Evolutionary conservation across 352 stramenopile genomes (phyloP).

Genomic region (Phytophthora aleatoria): DNA sequence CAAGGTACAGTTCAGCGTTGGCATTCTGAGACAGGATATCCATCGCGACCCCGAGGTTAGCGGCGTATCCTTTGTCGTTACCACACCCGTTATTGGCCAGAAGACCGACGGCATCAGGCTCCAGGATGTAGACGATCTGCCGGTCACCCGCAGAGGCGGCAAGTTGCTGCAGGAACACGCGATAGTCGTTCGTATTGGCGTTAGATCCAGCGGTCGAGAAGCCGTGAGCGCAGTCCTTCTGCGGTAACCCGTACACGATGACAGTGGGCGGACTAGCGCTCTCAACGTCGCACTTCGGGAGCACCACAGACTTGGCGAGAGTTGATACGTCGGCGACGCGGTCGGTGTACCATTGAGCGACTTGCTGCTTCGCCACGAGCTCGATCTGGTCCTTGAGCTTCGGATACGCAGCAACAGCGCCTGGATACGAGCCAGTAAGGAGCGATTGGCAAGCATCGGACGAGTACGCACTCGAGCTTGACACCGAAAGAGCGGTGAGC

Average conservation of each 20-base stretch:
- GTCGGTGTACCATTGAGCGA: slow-evolving; percentile 65
- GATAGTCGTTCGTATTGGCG: slow-evolving; percentile 41
- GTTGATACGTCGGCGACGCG: slow-evolving; percentile 29
- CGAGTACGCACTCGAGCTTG: not conserved
- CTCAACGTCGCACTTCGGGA: slow-evolving; percentile 16
- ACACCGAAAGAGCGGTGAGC: slow-evolving; percentile 7
- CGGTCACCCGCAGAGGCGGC: slow-evolving; percentile 33
- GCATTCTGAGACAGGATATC: slow-evolving; percentile 48
- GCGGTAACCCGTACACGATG: slow-evolving; percentile 63
- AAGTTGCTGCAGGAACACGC: slow-evolving; percentile 46
- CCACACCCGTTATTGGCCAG: slow-evolving; percentile 46
- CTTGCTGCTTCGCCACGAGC: slow-evolving; percentile 33
- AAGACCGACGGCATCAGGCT: slow-evolving; percentile 59
- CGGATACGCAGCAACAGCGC: slow-evolving; percentile 34
- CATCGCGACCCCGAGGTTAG: slow-evolving; percentile 54
- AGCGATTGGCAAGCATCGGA: slow-evolving; percentile 8
- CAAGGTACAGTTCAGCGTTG: slow-evolving; percentile 65
- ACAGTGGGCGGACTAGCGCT: slow-evolving; percentile 35
- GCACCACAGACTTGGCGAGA: slow-evolving; percentile 32
- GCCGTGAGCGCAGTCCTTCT: slow-evolving; percentile 59
- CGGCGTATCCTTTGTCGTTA: slow-evolving; percentile 42
- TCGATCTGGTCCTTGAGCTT: slow-evolving; percentile 45
- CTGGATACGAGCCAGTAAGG: slow-evolving; percentile 34
- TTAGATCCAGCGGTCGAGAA: slow-evolving; percentile 47
- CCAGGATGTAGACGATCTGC: slow-evolving; percentile 62